Base-by-base conservation (phyloP, 139 green algal species). In the Pseudopediastrum boryanum region DNA sequence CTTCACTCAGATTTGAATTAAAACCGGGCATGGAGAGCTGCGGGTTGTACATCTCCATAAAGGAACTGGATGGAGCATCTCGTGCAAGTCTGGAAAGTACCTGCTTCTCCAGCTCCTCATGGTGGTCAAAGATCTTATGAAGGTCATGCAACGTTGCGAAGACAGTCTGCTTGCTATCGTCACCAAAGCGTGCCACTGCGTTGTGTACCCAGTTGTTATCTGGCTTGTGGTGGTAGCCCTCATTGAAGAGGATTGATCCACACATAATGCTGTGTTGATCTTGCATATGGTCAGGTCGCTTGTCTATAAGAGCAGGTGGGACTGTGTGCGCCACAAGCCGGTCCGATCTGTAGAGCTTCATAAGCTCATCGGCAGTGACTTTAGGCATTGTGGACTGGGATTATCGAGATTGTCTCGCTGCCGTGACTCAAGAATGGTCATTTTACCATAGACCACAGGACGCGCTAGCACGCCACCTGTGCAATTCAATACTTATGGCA, bases 71-170 rank as follows among this genome's bases (percentile, higher is more conserved):
- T n/a, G n/a, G n/a, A n/a, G n/a, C n/a, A n/a, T n/a, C n/a, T n/a
- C n/a, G n/a, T n/a, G n/a, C n/a, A n/a, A n/a, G n/a, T n/a, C n/a
- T n/a, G n/a, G n/a, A n/a, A n/a, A n/a, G n/a, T n/a, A n/a, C n/a
- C n/a, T n/a, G 50, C 51, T 51, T n/a, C 51, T 78, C 70, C 54
- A 78, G 51, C 2, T 23, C 33, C 52, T 78, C 51, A 13, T 78
- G 70, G 9, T 38, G 66, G 35, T 52, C 52, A 56, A 78, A 78
- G 4, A 78, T 21, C 2, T 51, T 52, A 23, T 78, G 51, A 36
- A 78, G 70, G 39, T 64, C 52, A 12, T 78, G 70, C 36, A 78
- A 10, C 7, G 70, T 78, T 25, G 70, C 70, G 52, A 78, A 78
- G 7, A 78, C 36, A 3, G 70, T 78, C 19, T 77, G 51, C 21